Base-by-base conservation (phyloP, 225 moss, liverwort and hornwort genomes). In the Thuidium tamariscinum region DNA sequence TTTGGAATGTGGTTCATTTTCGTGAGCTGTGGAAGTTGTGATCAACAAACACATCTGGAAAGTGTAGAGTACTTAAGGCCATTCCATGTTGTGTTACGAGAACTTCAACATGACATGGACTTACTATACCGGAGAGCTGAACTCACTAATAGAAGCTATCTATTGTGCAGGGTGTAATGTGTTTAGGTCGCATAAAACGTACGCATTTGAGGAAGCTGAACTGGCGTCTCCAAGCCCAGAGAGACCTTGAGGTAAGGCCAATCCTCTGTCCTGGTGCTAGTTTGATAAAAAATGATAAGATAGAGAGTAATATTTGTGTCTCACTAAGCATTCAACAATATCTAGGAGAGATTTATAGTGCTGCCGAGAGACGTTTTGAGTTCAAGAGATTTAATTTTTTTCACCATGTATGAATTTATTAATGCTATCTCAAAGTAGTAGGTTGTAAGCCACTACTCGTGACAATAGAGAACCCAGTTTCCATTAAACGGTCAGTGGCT, bases 171-270 rank as follows among this genome's bases (percentile, higher is more conserved):
- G 94, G 94, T 54, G 39, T 93, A 80, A 52, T 94, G 73, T 94
- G 94, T 71, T 90, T 94, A 74, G 94, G 94, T 71, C 93, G 91
- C 70, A 90, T 94, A 60, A 94, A 93, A 79, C 82, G 80, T 19
- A 85, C 77, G 39, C 91, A 91, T 85, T 17, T 91, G 83, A 91
- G 85, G 80, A 93, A 90, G 81, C 57, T 61, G 77, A 82, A 89
- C 74, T 90, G 91, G 91, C 93, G 91, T 73, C 63, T 69, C 12
- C 90, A 74, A 89, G 90, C 94, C 66, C 87, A 87, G 85, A 93
- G 86, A 80, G 94, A 94, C 60, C 90, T 93, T 19, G 94, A 94
- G 90, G 94, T 94, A 83, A 68, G 23, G 51, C 74, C 52, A 49
- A 26, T 49, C 2, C 76, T 73, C 84, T 48, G 55, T 70, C 70